Evolutionary conservation across 495 filamentous ascomycete species (phyloP).

Genomic region (Aspergillus taichungensis): DNA sequence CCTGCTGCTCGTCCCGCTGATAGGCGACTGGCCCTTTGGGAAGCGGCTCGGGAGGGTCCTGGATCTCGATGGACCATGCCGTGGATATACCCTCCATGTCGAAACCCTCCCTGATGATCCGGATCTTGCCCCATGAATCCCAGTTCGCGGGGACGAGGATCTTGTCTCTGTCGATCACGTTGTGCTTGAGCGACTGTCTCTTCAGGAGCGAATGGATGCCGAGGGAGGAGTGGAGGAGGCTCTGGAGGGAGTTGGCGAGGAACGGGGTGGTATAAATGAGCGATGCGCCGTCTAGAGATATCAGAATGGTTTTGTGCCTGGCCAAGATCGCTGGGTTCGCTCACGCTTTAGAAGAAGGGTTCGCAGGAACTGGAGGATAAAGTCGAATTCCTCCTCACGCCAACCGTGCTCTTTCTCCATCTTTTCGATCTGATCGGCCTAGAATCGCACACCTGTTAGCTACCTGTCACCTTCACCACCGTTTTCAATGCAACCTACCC

Average conservation of each 20-base stretch:
- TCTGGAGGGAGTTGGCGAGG: constrained; percentile 67
- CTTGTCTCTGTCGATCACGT: constrained; percentile 93
- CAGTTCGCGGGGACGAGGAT: constrained; percentile 90
- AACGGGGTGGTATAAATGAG: constrained; percentile 86
- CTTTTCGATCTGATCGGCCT: constrained; percentile 85
- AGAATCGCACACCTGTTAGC: neutral
- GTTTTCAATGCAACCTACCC: constrained; percentile 44
- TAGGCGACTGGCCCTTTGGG: constrained; percentile 11
- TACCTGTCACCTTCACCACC: no score
- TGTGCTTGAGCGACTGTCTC: constrained; percentile 77
- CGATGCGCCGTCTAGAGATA: constrained; percentile 65
- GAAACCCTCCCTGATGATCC: constrained; percentile 87
- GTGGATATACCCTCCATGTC: constrained; percentile 80
- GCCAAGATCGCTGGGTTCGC: constrained; percentile 11
- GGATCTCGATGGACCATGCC: constrained; percentile 77
- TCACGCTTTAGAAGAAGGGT: constrained; percentile 80
- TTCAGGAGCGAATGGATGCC: constrained; percentile 85
- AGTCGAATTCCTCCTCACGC: constrained; percentile 92
- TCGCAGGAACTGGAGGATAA: constrained; percentile 78
- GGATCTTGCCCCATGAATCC: constrained; percentile 98
- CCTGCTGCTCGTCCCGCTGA: constrained; percentile 11
- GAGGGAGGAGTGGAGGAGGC: constrained; percentile 75
- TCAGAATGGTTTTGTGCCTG: no score
- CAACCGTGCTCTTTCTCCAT: constrained; percentile 80
- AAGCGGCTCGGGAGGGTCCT: constrained; percentile 39